Conservation (phyloP, 2,329 filamentous ascomycete species). For the Epichloe glyceriae region DNA sequence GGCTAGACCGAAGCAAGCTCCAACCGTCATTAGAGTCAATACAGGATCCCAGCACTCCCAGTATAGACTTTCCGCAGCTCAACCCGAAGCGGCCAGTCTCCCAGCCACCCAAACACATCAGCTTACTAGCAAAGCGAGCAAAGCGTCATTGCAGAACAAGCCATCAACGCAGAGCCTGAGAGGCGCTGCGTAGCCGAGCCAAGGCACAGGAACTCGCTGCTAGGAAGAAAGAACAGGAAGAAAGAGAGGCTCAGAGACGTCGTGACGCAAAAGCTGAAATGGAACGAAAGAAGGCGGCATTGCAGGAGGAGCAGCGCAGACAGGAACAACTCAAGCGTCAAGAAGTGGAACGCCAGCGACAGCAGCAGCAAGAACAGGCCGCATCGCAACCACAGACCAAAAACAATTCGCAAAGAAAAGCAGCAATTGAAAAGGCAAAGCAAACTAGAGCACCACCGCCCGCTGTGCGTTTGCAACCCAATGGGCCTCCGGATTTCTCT, state of each 20-base stretch:
- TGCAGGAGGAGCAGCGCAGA: slow-evolving; percentile 51
- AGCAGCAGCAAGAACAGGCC: slow-evolving; percentile 44
- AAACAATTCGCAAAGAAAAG: slow-evolving; percentile 52
- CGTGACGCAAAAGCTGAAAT: slow-evolving; percentile 70
- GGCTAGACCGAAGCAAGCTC: slow-evolving; percentile 50
- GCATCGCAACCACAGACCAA: slow-evolving; percentile 52
- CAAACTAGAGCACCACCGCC: slow-evolving; percentile 51
- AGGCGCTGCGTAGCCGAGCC: slow-evolving; percentile 41
- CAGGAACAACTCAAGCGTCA: slow-evolving; percentile 46
- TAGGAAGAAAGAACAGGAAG: slow-evolving; percentile 75
- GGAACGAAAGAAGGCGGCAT: slow-evolving; percentile 59
- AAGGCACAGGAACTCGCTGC: slow-evolving; percentile 65
- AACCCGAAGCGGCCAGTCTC: slow-evolving; percentile 32
- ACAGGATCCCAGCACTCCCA: slow-evolving; percentile 50
- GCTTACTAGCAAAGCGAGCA: slow-evolving; percentile 53
- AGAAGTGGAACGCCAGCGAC: slow-evolving; percentile 48
- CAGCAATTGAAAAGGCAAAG: slow-evolving; percentile 50
- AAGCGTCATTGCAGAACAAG: slow-evolving; percentile 49
- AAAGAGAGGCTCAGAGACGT: slow-evolving; percentile 65
- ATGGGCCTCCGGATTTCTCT: slow-evolving; percentile 34
- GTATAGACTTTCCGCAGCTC: slow-evolving; percentile 42
- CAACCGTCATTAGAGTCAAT: slow-evolving; percentile 59
- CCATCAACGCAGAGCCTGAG: slow-evolving; percentile 48
- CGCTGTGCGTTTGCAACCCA: slow-evolving; percentile 40
- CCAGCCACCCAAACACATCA: slow-evolving; percentile 26